Evolutionary conservation across 176 grass and related monocot species (phyloP), one percentile per base, ranked within the genome.

Genomic region (Tillandsia leiboldiana): DNA sequence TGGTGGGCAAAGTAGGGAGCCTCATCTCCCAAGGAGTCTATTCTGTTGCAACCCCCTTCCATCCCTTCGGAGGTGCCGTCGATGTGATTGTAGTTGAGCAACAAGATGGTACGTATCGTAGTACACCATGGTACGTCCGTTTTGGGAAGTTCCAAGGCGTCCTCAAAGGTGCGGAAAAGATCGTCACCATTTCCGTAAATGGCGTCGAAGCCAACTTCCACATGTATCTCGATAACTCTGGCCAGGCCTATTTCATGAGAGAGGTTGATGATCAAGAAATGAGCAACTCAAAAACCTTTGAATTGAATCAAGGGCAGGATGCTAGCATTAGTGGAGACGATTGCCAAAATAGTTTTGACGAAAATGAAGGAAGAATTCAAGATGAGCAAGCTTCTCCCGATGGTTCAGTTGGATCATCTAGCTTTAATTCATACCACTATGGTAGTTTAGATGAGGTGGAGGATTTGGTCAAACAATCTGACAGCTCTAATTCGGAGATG

Each of bases 91-190:
- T 76, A 0, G 94, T 99, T 58, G 86, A 90, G 80, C 94, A 99
- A 77, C 86, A 82, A 26, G 94, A 99, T 77, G 94, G 94, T n/a
- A 90, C 94, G 0, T 99, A 90, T 73, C 82, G 90, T 27, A 99
- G 72, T 74, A 99, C 90, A n/a, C 94, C 94, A 10, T 99, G 94
- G 94, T 99, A 99, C 3, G 94, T 99, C n/a, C 86, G 94, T 2
- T 99, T 99, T 63, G 94, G 94, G 64, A 99, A 99, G 83, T 99
- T 99, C 69, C 94, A 93, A 81, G 94, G 94, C 10, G 90, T 99
- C 61, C 87, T 99, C 81, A 99, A 93, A 77, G 87, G 87, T 3
- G 82, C 90, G 0, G 94, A 93, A 74, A 99, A 99, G 84, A 76
- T 99, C 0, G 94, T 99, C 51, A 88, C 90, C 11, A 99, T 99